Evolutionary conservation across 768 basidiomycete species (phyloP).

Genomic region (Tricholoma sp.): DNA sequence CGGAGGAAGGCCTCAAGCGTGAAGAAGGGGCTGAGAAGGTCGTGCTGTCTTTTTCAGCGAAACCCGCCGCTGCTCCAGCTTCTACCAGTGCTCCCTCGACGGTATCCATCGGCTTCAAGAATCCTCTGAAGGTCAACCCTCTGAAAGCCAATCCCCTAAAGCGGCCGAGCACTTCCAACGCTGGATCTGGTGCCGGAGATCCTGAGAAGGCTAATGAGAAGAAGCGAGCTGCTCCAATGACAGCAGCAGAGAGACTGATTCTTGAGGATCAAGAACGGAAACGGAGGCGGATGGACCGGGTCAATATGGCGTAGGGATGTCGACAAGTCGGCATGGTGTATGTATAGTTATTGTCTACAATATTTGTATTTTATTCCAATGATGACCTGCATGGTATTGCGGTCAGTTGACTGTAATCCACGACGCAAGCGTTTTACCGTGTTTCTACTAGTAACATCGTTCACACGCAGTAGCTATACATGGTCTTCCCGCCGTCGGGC

Average conservation of each 20-base stretch:
- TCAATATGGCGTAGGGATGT: conserved; percentile 17
- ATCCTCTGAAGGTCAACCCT: conserved; percentile 62
- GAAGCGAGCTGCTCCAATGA: conserved; percentile 64
- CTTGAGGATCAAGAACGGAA: conserved; percentile 90
- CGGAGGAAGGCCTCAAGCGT: conserved; percentile 61
- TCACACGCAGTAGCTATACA: too few species aligned
- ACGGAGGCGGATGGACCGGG: conserved; percentile 66
- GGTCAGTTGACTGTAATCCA: too few species aligned
- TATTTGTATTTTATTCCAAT: neutral
- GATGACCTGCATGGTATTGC: too few species aligned
- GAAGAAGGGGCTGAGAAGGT: conserved; percentile 72
- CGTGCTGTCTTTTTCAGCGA: conserved; percentile 65
- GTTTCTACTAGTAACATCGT: too few species aligned
- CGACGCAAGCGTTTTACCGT: too few species aligned
- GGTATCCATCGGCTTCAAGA: conserved; percentile 49
- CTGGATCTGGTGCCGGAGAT: conserved; percentile 30
- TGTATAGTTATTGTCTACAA: neutral
- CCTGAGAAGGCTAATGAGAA: conserved; percentile 40
- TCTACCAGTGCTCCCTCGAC: conserved; percentile 25
- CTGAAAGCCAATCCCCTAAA: conserved; percentile 69
- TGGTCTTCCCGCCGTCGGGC: too few species aligned
- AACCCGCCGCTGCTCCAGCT: conserved; percentile 32
- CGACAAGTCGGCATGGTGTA: neutral
- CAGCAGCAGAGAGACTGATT: conserved; percentile 83
- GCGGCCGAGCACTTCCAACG: conserved; percentile 71